Conservation (phyloP, 371 early-diverging fungal genomes). For the Actinomucor elegans region DNA sequence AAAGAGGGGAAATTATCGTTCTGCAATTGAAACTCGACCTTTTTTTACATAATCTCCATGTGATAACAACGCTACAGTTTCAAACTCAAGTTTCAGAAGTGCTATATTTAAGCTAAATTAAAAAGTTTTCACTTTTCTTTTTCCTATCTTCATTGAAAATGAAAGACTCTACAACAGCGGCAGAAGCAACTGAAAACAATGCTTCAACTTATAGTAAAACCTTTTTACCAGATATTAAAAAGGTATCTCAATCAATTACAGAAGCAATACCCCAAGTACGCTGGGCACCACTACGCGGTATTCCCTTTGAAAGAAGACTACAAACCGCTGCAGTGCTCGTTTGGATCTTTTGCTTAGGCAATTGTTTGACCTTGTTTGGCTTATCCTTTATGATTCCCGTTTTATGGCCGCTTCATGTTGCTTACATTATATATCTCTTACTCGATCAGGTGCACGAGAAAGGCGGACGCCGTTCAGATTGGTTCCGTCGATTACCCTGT, state of each 20-base stretch:
- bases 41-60: too few relatives aligned
- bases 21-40: too few relatives aligned
- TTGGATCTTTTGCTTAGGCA: conserved; percentile 62
- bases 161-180: not conserved
- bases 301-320: conserved; percentile 72
- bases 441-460: conserved; percentile 55
- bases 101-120: too few relatives aligned
- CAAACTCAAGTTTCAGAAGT: too few relatives aligned
- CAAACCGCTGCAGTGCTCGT: conserved; percentile 68
- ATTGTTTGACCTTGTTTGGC: conserved; percentile 52
- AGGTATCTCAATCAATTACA: not conserved
- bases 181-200: not conserved
- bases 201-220: not conserved
- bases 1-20: not conserved
- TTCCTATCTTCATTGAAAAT: not conserved
- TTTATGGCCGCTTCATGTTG: conserved; percentile 60
- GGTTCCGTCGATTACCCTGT: conserved; percentile 44
- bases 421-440: conserved; percentile 59
- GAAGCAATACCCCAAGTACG: conserved; percentile 23
- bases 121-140: not conserved
- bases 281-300: conserved; percentile 66
- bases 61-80: too few relatives aligned
- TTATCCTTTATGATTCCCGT: conserved; percentile 36
- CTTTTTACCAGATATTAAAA: not conserved
- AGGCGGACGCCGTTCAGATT: conserved; percentile 62